Evolutionary conservation across 805 yeast genomes (phyloP), one percentile per base, ranked within the genome.

Genomic region (Starmera quercuum): DNA sequence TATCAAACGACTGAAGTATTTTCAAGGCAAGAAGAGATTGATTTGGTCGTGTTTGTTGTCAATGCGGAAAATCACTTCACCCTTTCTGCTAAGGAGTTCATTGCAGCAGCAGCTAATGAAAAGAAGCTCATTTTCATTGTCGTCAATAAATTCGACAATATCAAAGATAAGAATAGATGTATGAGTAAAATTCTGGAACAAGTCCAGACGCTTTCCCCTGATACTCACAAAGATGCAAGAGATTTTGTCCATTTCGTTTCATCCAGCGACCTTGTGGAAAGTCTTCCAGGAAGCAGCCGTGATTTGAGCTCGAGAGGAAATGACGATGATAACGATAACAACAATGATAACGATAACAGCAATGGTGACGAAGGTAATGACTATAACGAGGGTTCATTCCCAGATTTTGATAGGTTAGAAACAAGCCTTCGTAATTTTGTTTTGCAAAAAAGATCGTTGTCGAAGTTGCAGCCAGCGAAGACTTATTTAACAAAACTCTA

Each of bases 61-160:
- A 84, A 82, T 55, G 95, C 98, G 0, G 97, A 88, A 51, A 94
- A 92, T 50, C 97, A 92, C 53, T 83, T 92, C 53, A 92, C 99
- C 0, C 64, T 87, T 37, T 83, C 95, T 0, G 97, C 97, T 0
- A 81, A 85, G 45, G 99, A 92, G 51, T 94, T 92, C 51, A 85
- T 92, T 34, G 68, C 90, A 2, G 75, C 84, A 25, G 95, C 96
- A 1, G 87, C 96, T 1, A 78, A 79, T 34, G 99, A 92, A 49
- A 90, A 87, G 60, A 78, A 90, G 40, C 73, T 88, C 43, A 84
- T 92, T 34, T 92, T 94, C 53, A 87, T 92, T 54, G 97, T 92
- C 16, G 94, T 90, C 26, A 94, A 92, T 61, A 74, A 83, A 51
- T 92, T 86, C 56, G 98, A 94, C 60, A 78, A 73, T 45, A 90